phyloP scores from a whole-genome alignment of 176 grass and related monocot genomes.

The Echinochloa phyllopogon region DNA sequence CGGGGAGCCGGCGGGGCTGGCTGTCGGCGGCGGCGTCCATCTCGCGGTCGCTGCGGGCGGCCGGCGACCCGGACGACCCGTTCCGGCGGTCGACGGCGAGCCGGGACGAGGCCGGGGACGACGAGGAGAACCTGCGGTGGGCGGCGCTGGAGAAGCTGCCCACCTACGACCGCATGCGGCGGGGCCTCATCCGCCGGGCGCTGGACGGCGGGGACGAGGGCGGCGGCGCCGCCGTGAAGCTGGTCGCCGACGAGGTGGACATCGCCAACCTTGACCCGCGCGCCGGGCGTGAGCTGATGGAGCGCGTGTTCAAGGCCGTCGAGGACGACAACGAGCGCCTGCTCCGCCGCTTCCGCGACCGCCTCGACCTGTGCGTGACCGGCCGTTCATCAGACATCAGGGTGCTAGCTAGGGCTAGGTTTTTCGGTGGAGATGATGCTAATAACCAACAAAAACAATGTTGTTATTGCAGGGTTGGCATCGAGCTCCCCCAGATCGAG shows the following conservation, averaged over 20 bases:
- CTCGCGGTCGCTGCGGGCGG: conserved; percentile 30
- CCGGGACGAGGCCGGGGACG: conserved; percentile 49
- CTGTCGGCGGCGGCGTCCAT: conserved; percentile 40
- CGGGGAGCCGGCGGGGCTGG: conserved; percentile 46
- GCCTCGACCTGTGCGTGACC: conserved; percentile 42
- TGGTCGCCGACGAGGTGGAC: conserved; percentile 48
- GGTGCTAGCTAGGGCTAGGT: too few relatives aligned
- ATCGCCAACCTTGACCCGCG: conserved; percentile 49
- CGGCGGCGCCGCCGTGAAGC: background rate
- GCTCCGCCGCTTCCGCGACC: conserved; percentile 43
- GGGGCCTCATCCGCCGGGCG: conserved; percentile 52
- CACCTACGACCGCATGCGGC: conserved; percentile 82
- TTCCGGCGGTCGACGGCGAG: conserved; percentile 38
- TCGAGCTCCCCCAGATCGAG: conserved; percentile 79
- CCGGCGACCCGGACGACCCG: conserved; percentile 10
- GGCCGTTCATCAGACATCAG: too few relatives aligned
- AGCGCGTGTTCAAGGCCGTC: conserved; percentile 22
- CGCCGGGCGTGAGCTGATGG: conserved; percentile 22
- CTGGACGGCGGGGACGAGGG: conserved; percentile 24
- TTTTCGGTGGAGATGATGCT: too few relatives aligned
- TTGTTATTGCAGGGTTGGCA: conserved; percentile 55
- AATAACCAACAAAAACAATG: too few relatives aligned
- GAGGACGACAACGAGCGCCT: conserved; percentile 25
- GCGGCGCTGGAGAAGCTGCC: conserved; percentile 95
- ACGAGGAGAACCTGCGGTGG: conserved; percentile 91